Percentiles rank a stretch among this genome's conserved stretches.
These are phyloP conservation scores for Atractiella rhizophila DNA, from an alignment of 768 basidiomycete species.

Conservation along the genomic window DNA sequence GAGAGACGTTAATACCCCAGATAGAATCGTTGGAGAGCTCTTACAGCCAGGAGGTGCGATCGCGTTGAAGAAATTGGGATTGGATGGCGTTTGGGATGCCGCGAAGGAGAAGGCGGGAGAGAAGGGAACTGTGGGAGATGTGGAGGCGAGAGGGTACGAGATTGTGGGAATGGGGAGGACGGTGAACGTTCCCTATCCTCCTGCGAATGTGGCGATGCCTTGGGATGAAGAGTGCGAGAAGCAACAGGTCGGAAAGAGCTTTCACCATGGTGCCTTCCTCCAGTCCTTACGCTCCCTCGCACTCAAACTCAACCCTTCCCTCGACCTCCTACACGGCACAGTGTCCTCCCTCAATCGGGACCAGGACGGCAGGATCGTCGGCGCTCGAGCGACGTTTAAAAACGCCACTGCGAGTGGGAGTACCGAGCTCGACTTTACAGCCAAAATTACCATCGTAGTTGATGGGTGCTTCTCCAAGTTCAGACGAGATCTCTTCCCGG, in stretches of 20 bases:
- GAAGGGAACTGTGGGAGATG: too few species aligned
- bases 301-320: conserved; percentile 34
- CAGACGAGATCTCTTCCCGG: conserved; percentile 36
- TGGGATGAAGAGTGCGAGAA: not conserved
- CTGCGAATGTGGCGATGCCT: not conserved
- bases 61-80: conserved; percentile 48
- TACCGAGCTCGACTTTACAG: conserved; percentile 25
- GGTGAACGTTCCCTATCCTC: not conserved
- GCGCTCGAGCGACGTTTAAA: conserved; percentile 36
- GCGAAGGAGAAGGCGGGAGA: conserved; percentile 27
- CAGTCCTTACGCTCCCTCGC: conserved; percentile 48
- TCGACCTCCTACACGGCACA: conserved; percentile 63
- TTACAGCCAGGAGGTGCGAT: conserved; percentile 75
- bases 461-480: conserved; percentile 89
- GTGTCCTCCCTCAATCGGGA: conserved; percentile 43
- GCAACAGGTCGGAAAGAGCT: conserved; percentile 41
- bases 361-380: conserved; percentile 32
- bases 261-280: conserved; percentile 84
- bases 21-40: conserved; percentile 91
- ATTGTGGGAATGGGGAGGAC: not conserved
- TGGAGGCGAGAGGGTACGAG: conserved; percentile 5
- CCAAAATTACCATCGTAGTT: conserved; percentile 60
- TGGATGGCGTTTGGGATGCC: conserved; percentile 49
- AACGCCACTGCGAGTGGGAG: conserved; percentile 15
- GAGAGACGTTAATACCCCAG: conserved; percentile 70